Evolutionary conservation across 805 yeast species (phyloP).

Genomic region (Kazachstania martiniae): DNA sequence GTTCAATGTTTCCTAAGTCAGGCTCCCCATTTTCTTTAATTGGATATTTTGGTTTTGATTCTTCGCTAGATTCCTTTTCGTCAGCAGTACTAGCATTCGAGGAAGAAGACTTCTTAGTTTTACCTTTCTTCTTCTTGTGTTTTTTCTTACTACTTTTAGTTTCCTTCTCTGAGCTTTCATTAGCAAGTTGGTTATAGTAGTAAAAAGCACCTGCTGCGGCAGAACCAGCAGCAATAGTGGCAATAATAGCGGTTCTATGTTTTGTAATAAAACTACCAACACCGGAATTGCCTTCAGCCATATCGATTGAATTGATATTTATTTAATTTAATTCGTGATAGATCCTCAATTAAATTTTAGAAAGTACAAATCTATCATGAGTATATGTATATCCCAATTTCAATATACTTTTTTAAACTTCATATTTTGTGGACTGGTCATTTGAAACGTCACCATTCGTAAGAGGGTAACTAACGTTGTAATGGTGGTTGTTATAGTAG

Average conservation of each 20-base stretch:
- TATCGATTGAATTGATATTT: too few species aligned
- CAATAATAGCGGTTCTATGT: slow-evolving; percentile 51
- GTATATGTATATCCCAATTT: too few species aligned
- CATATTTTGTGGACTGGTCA: too few species aligned
- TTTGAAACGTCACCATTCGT: too few species aligned
- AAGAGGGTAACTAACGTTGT: too few species aligned
- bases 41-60: slow-evolving; percentile 56
- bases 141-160: slow-evolving; percentile 1
- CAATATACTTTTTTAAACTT: too few species aligned
- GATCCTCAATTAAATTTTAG: too few species aligned
- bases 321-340: too few species aligned
- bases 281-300: too few species aligned
- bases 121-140: slow-evolving; percentile 1
- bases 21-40: slow-evolving; percentile 49
- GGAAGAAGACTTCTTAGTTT: slow-evolving; percentile 55
- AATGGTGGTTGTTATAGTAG: too few species aligned
- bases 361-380: too few species aligned
- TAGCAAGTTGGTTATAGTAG: slow-evolving; percentile 32
- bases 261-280: slow-evolving; percentile 27
- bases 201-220: slow-evolving; percentile 54
- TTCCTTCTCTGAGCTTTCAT: background rate
- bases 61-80: slow-evolving; percentile 62
- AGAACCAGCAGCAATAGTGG: slow-evolving; percentile 53
- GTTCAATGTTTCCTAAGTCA: slow-evolving; percentile 34
- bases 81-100: slow-evolving; percentile 71